Evolutionary conservation across 257 asterid genomes (phyloP).

Genomic region (Leonotis leonurus): DNA sequence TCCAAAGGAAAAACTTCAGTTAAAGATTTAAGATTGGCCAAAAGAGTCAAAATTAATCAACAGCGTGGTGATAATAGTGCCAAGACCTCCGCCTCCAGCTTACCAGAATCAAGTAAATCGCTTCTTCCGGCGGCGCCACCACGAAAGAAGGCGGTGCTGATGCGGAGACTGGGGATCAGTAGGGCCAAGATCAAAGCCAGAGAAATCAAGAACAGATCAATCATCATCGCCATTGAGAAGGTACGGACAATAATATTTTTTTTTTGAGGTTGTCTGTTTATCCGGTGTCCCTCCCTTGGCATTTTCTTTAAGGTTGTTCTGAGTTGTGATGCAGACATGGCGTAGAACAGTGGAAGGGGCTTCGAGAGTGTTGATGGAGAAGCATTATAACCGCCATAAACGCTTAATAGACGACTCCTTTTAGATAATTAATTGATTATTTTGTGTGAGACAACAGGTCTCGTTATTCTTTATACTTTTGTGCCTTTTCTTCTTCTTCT

Average conservation of each 20-base stretch:
- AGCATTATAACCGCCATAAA: slow-evolving; percentile 67
- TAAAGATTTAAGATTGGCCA: slow-evolving; percentile 43
- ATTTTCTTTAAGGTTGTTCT: neutral
- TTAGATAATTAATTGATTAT: slow-evolving; percentile 17
- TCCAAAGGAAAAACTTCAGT: slow-evolving; percentile 19
- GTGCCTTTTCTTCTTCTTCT: neutral
- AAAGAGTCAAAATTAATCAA: slow-evolving; percentile 31
- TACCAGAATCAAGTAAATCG: slow-evolving; percentile 47
- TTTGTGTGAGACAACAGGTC: no score
- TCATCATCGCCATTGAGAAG: slow-evolving; percentile 53
- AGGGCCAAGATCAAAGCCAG: slow-evolving; percentile 43
- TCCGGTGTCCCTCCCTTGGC: neutral
- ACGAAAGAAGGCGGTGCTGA: slow-evolving; percentile 30
- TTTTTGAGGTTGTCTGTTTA: neutral
- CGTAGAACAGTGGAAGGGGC: slow-evolving; percentile 71
- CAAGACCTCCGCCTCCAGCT: neutral
- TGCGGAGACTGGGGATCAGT: slow-evolving; percentile 44
- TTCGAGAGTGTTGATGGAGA: slow-evolving; percentile 74
- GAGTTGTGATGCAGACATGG: slow-evolving; percentile 53
- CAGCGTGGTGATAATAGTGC: neutral
- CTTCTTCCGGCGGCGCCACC: slow-evolving; percentile 41
- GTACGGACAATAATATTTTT: no score
- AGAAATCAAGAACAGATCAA: slow-evolving; percentile 52
- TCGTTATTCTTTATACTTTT: no score
- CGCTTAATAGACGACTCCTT: slow-evolving; percentile 51